Base-by-base conservation (phyloP, 164 flowering plant genomes). In the Tetrastigma voinierianum region DNA sequence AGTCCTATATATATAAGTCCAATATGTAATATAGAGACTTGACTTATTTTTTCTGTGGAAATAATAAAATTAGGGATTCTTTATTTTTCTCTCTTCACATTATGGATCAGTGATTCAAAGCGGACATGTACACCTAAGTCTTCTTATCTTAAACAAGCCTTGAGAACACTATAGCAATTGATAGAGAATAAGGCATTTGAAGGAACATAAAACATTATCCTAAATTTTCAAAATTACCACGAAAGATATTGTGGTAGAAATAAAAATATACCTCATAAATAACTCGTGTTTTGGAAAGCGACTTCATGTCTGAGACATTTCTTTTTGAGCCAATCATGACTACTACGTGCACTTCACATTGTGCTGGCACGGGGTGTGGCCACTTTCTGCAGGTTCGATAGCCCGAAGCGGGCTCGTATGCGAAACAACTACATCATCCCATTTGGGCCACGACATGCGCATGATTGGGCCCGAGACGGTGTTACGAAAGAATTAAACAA, bases 391-490 rank as follows among this genome's bases (percentile, higher is more conserved):
- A 55, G 99, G 92, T 66, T 96, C 99, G 69, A 95, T 95, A 59
- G 99, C 97, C 97, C n/a, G n/a, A n/a, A 19, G 89, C 97, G 65
- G 97, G 97, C 74, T 95, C 97, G 82, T 95, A 95, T n/a, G n/a
- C 9, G 97, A 97, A 78, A 95, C 70, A 46, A 95, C 97, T 56
- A 92, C 68, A 72, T 87, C 78, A 67, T 95, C 97, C 99, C 96
- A 95, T 67, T 94, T 85, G 58, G 97, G 88, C n/a, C 8, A 90
- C 84, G 67, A 81, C 84, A 82, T 95, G 88, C 75, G 77, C 60
- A 72, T 58, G 18, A 70, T 51, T 21, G 40, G 54, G 52, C n/a
- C n/a, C 48, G 62, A 20, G 19, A 21, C 10, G 44, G 40, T 51
- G 45, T 63, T 51, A 69, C 21, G 10, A 46, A 64, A 16, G 21